Conservation (phyloP, 192 early-diverging fungal genomes). For the Coemansia biformis region DNA sequence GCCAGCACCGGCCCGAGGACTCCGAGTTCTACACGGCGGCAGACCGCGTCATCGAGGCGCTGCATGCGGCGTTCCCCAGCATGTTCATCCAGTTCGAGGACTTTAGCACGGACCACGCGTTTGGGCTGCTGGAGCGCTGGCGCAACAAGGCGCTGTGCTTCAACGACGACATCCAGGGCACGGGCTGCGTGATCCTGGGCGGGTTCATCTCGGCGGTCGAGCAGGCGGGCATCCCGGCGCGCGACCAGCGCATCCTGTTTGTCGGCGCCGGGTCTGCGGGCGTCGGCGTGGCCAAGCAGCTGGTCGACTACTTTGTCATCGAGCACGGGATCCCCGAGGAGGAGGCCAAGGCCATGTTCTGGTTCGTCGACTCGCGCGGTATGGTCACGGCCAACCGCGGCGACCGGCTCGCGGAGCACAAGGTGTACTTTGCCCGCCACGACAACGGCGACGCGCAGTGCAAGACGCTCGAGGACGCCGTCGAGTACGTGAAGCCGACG, state of each 20-base stretch:
- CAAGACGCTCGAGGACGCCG: constrained; percentile 63
- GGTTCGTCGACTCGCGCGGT: constrained; percentile 91
- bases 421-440: constrained; percentile 77
- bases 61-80: constrained; percentile 67
- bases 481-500: constrained; percentile 86
- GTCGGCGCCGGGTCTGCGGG: constrained; percentile 93
- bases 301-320: constrained; percentile 72
- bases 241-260: constrained; percentile 83
- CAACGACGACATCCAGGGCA: constrained; percentile 73
- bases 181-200: constrained; percentile 85
- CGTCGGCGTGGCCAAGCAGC: constrained; percentile 89
- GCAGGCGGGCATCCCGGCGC: constrained; percentile 58
- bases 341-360: no score
- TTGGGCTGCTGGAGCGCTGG: constrained; percentile 76
- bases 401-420: constrained; percentile 76
- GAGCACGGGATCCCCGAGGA: constrained; percentile 71
- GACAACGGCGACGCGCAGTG: constrained; percentile 81
- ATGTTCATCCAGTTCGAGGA: constrained; percentile 96
- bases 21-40: constrained; percentile 75
- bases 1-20: constrained; percentile 61
- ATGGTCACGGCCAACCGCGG: constrained; percentile 84
- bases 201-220: constrained; percentile 86
- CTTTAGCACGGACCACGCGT: constrained; percentile 89
- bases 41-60: constrained; percentile 71
- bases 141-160: constrained; percentile 74